Percentiles rank a stretch among this genome's conserved stretches.
Evolutionary conservation across 2,329 filamentous ascomycete genomes (phyloP).

Genomic region (Colletotrichum sp.): DNA sequence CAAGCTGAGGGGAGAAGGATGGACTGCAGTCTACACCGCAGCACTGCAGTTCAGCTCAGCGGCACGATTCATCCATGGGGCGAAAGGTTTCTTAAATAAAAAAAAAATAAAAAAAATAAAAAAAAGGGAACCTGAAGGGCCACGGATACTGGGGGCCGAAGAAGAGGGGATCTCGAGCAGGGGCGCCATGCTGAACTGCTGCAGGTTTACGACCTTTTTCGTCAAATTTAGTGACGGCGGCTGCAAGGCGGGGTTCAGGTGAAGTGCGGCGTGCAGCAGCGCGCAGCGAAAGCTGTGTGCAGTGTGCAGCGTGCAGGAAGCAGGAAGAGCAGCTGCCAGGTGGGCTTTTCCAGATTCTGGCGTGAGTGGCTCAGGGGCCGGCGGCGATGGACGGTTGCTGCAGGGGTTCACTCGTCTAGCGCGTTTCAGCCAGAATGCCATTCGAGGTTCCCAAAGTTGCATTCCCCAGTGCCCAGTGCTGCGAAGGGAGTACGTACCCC

Average conservation of each 20-base stretch:
- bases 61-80: neutral
- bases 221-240: neutral
- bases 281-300: neutral
- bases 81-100: neutral
- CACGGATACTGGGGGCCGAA: neutral
- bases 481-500: neutral
- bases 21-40: neutral
- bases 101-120: too few relatives aligned
- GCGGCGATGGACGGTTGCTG: neutral
- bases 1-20: neutral
- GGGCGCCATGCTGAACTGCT: neutral
- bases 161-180: neutral
- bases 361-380: constrained; percentile 6
- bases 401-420: constrained; percentile 10
- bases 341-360: neutral
- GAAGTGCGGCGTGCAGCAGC: neutral
- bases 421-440: constrained; percentile 17
- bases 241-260: constrained; percentile 3
- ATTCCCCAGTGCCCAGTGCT: neutral
- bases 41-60: neutral
- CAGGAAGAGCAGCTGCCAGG: neutral
- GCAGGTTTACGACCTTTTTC: neutral
- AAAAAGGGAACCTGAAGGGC: neutral
- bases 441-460: neutral
- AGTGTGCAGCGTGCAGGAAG: neutral